A percentile compares a stretch with the other conserved stretches of the same genome.
Evolutionary conservation across 2,329 filamentous ascomycete genomes (phyloP).

Genomic region (Pseudofabraea citricarpa): DNA sequence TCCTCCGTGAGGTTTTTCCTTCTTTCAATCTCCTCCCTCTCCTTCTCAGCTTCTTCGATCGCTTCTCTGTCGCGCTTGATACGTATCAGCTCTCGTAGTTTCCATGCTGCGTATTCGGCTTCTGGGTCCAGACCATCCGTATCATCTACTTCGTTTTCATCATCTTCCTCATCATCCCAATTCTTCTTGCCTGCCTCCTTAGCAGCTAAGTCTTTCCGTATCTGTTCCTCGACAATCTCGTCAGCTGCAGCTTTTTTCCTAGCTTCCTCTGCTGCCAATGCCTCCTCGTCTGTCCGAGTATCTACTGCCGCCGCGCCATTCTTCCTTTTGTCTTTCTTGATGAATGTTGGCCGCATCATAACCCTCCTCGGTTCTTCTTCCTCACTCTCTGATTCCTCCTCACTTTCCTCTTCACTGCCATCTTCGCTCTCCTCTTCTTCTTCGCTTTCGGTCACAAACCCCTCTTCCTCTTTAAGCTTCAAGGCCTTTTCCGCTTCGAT

Average conservation of each 20-base stretch:
- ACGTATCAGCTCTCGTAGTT: slow-evolving; percentile 82
- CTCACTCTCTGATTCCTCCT: slow-evolving; percentile 41
- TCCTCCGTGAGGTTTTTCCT: slow-evolving; percentile 80
- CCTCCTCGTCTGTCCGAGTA: slow-evolving; percentile 35
- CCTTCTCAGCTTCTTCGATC: slow-evolving; percentile 78
- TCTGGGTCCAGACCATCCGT: slow-evolving; percentile 82
- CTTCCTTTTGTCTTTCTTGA: slow-evolving; percentile 51
- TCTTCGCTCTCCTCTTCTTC: slow-evolving; percentile 23
- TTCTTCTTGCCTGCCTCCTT: slow-evolving; percentile 72
- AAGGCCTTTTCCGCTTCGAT: slow-evolving; percentile 38
- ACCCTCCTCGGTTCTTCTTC: slow-evolving; percentile 51
- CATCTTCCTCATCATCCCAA: slow-evolving; percentile 73
- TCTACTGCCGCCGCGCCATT: slow-evolving; percentile 22
- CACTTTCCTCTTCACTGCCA: slow-evolving; percentile 22
- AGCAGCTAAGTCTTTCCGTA: slow-evolving; percentile 74
- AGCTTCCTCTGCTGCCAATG: slow-evolving; percentile 50
- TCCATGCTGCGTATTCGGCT: slow-evolving; percentile 89
- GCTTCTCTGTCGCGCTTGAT: slow-evolving; percentile 81
- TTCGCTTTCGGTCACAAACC: slow-evolving; percentile 52
- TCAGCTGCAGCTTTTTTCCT: slow-evolving; percentile 69
- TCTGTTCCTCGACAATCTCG: slow-evolving; percentile 80
- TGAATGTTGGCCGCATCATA: slow-evolving; percentile 60
- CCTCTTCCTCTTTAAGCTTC: slow-evolving; percentile 47
- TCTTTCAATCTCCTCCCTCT: slow-evolving; percentile 85
- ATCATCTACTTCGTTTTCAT: slow-evolving; percentile 77